A percentile compares a stretch with the other conserved stretches of the same genome.
These are phyloP conservation scores for Incumbomyces delicatus DNA, from an alignment of 2,329 filamentous ascomycete genomes.

Conservation along the genomic window DNA sequence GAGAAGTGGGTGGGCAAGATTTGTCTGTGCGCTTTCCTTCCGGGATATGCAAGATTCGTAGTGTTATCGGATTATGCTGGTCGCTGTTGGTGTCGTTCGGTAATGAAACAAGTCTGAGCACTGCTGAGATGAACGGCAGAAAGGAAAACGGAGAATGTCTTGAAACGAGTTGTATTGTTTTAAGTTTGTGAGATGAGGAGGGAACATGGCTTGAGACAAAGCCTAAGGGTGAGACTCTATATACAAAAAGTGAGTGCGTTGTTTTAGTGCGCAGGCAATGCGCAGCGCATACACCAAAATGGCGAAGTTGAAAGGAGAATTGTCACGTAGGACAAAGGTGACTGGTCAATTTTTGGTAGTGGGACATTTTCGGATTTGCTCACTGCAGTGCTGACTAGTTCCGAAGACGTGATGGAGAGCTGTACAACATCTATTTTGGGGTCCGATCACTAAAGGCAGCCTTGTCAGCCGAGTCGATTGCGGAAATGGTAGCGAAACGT, in stretches of 20 bases:
- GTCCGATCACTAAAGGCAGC: not conserved
- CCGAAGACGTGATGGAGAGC: not conserved
- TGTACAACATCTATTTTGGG: slow-evolving; percentile 8
- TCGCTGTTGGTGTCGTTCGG: slow-evolving; percentile 4
- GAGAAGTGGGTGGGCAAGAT: not conserved
- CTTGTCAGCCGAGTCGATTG: slow-evolving; percentile 2
- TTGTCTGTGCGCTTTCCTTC: slow-evolving; percentile 1
- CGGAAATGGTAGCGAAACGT: too few relatives aligned
- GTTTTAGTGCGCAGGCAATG: not conserved
- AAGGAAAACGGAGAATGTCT: slow-evolving; percentile 4
- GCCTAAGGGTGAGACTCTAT: not conserved
- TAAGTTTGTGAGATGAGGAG: slow-evolving; percentile 6
- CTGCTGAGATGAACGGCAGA: slow-evolving; percentile 1
- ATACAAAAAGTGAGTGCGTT: slow-evolving; percentile 3
- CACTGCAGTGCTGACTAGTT: slow-evolving; percentile 5
- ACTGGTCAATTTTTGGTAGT: not conserved
- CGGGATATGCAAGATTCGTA: not conserved
- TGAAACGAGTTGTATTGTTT: slow-evolving; percentile 2
- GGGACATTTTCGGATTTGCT: not conserved
- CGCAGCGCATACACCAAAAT: slow-evolving; percentile 1
- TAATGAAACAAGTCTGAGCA: slow-evolving; percentile 2
- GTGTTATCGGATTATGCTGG: not conserved
- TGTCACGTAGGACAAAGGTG: slow-evolving; percentile 2
- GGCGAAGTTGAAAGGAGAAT: not conserved
- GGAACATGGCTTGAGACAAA: not conserved